Percentiles rank a stretch among this genome's conserved stretches.
Conservation (phyloP, 768 basidiomycete species). For the Tylopilus sp. region DNA sequence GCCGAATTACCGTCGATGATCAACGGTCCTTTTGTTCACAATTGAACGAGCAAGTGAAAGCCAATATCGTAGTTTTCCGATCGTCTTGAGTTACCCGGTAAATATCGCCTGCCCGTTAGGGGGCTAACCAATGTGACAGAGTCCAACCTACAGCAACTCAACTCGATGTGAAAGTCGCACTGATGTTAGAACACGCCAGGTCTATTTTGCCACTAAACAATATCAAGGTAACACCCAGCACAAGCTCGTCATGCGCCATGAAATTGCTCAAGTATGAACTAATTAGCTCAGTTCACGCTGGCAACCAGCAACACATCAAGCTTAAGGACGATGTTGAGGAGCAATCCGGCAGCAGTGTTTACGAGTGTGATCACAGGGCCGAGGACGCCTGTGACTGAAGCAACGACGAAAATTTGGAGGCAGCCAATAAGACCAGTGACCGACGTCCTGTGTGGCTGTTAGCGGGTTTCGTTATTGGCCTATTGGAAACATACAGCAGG, state of each 20-base stretch:
- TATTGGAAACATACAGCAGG: conserved; percentile 11
- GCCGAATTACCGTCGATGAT: too few species aligned
- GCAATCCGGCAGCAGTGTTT: background rate
- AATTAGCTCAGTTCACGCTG: background rate
- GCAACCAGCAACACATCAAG: background rate
- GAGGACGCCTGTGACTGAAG: conserved; percentile 3
- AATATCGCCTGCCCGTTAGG: too few species aligned
- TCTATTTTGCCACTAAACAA: background rate
- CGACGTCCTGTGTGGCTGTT: background rate
- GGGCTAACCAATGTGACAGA: too few species aligned
- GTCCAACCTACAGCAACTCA: background rate
- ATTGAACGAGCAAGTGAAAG: too few species aligned
- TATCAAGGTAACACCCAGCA: conserved; percentile 2
- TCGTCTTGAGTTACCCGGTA: too few species aligned
- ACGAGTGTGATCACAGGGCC: conserved; percentile 9
- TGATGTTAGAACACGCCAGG: background rate
- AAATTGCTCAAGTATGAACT: background rate
- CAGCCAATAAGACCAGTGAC: conserved; percentile 8
- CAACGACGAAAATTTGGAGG: conserved; percentile 8
- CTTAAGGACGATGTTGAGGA: background rate
- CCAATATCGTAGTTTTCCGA: too few species aligned
- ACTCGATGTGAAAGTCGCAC: background rate
- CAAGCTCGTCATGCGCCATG: conserved; percentile 15
- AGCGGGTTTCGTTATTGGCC: background rate
- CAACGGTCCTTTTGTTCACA: too few species aligned